A percentile compares a stretch with the other conserved stretches of the same genome.
phyloP scores from a whole-genome alignment of 202 grass and related monocot species.

The Schoenoplectus triqueter region DNA sequence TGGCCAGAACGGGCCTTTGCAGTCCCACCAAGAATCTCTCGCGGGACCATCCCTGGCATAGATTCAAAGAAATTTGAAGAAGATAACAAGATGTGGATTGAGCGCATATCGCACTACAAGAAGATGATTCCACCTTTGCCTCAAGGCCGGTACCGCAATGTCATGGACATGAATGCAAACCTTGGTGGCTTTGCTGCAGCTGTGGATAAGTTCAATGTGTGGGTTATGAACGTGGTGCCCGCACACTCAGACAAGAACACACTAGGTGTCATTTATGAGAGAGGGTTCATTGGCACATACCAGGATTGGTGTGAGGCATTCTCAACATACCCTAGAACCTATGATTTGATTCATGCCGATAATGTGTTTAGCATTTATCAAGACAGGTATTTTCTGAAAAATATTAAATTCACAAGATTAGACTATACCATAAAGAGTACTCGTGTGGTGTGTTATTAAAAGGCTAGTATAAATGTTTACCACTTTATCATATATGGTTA shows the following conservation, averaged over 20 bases:
- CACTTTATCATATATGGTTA: neutral
- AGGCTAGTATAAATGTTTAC: neutral
- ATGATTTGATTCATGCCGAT: slow-evolving; percentile 84
- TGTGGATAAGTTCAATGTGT: slow-evolving; percentile 66
- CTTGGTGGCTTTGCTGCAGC: slow-evolving; percentile 76
- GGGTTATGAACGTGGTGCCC: slow-evolving; percentile 90
- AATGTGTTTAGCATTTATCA: slow-evolving; percentile 88
- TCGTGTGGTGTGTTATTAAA: neutral
- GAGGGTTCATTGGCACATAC: slow-evolving; percentile 88
- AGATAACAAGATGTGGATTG: slow-evolving; percentile 78
- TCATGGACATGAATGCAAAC: slow-evolving; percentile 98
- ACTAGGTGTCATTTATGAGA: slow-evolving; percentile 78
- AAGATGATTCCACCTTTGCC: slow-evolving; percentile 55
- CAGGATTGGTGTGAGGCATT: slow-evolving; percentile 98
- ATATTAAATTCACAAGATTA: neutral
- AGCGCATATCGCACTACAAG: slow-evolving; percentile 70
- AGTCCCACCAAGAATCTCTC: slow-evolving; percentile 82
- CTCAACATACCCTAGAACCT: slow-evolving; percentile 91
- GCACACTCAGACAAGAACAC: slow-evolving; percentile 71
- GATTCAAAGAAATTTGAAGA: slow-evolving; percentile 72
- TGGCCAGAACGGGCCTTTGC: slow-evolving; percentile 82
- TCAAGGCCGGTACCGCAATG: slow-evolving; percentile 76
- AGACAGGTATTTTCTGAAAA: slow-evolving; percentile 57
- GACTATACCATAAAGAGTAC: neutral
- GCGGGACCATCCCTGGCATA: slow-evolving; percentile 70